Percentiles rank a stretch among this genome's conserved stretches.
phyloP scores from a whole-genome alignment of 2,329 filamentous ascomycete genomes.

The Fusarium sp. region DNA sequence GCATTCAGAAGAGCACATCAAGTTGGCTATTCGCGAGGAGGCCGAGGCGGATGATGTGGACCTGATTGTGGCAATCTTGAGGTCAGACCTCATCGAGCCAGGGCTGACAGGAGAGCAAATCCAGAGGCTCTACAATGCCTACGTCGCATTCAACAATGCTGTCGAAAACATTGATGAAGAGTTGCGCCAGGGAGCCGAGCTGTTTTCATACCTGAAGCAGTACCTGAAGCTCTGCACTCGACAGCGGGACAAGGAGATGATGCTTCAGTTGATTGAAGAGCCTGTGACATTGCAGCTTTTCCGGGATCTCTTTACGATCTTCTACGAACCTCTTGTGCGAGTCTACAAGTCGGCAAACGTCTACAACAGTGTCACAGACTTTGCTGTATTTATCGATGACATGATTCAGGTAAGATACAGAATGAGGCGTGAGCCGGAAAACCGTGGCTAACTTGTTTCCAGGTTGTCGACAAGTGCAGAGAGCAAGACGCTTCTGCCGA shows the following conservation, averaged over 20 bases:
- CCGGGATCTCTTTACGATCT: slow-evolving; percentile 96
- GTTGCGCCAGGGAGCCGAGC: slow-evolving; percentile 87
- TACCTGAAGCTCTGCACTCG: slow-evolving; percentile 91
- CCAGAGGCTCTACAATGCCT: slow-evolving; percentile 89
- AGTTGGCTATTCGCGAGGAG: slow-evolving; percentile 79
- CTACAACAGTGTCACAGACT: slow-evolving; percentile 97
- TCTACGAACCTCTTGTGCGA: slow-evolving; percentile 95
- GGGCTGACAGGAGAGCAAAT: slow-evolving; percentile 80
- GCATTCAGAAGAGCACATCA: slow-evolving; percentile 79
- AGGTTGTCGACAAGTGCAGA: slow-evolving; percentile 74
- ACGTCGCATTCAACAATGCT: slow-evolving; percentile 94
- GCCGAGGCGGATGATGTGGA: slow-evolving; percentile 81
- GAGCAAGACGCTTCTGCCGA: slow-evolving; percentile 90
- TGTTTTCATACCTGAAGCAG: slow-evolving; percentile 96
- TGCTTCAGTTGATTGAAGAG: slow-evolving; percentile 95
- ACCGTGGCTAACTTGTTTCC: slow-evolving; percentile 14
- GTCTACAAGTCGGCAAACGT: slow-evolving; percentile 99
- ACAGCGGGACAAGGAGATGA: slow-evolving; percentile 96
- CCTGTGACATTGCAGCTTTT: slow-evolving; percentile 97
- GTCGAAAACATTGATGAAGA: slow-evolving; percentile 92
- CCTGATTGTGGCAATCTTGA: slow-evolving; percentile 84
- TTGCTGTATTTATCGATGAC: slow-evolving; percentile 92
- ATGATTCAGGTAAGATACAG: slow-evolving; percentile 76
- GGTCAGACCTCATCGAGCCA: slow-evolving; percentile 81
- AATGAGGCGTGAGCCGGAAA: neutral